Conservation (phyloP, 2,329 filamentous ascomycete species). For the Diaporthe velutina region DNA sequence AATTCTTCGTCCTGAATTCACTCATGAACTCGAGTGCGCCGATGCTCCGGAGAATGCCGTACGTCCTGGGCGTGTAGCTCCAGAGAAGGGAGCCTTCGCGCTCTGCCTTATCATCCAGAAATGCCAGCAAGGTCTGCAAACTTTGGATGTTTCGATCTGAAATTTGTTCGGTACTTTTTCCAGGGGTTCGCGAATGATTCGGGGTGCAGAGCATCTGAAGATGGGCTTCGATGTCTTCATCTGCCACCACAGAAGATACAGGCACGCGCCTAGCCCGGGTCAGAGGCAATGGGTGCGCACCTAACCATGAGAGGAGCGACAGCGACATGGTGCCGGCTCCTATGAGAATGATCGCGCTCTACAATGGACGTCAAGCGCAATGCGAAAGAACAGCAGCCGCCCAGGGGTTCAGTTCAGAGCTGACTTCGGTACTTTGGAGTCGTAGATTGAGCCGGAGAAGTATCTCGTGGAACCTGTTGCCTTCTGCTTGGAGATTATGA, state of each 20-base stretch:
- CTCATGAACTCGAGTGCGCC: conserved; percentile 36
- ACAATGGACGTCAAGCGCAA: not conserved
- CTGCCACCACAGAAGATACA: not conserved
- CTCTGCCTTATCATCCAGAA: conserved; percentile 32
- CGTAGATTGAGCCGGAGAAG: not conserved
- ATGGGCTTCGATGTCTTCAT: not conserved
- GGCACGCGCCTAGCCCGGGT: not conserved
- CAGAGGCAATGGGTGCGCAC: not conserved
- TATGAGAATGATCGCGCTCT: not conserved
- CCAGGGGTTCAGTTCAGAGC: not conserved
- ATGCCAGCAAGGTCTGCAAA: conserved; percentile 35
- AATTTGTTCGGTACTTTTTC: conserved; percentile 11
- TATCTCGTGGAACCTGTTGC: not conserved
- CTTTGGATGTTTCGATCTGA: conserved; percentile 33
- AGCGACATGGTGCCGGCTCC: not conserved
- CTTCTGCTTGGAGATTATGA: not conserved
- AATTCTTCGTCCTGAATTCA: conserved; percentile 34
- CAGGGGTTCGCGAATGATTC: not conserved
- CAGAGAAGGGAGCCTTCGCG: conserved; percentile 33
- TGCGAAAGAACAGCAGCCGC: not conserved
- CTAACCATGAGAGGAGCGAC: conserved; percentile 1
- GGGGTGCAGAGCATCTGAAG: not conserved
- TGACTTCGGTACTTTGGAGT: not conserved
- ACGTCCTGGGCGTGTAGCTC: conserved; percentile 36
- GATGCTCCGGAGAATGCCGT: conserved; percentile 41